A percentile compares a stretch with the other conserved stretches of the same genome.
Evolutionary conservation across 352 stramenopile species (phyloP).

Genomic region (Globisporangium recalcitrans): DNA sequence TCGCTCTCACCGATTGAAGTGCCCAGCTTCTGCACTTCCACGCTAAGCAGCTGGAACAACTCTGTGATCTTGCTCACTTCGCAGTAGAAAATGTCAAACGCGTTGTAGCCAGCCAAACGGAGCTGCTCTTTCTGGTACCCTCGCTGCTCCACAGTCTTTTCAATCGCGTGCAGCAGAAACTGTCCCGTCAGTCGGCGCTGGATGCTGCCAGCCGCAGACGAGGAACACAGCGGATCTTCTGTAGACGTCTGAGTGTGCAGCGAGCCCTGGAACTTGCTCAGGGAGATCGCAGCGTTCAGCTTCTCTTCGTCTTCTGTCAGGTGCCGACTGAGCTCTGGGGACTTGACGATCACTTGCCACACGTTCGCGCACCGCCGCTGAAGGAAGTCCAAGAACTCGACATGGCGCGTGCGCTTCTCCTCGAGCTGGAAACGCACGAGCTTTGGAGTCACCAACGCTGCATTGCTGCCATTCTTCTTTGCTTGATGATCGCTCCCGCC

Average conservation of each 20-base stretch:
- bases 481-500: constrained; percentile 15
- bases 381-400: constrained; percentile 62
- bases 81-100: constrained; percentile 86
- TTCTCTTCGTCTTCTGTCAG: constrained; percentile 73
- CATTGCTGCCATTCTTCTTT: constrained; percentile 2
- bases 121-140: constrained; percentile 80
- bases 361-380: constrained; percentile 50
- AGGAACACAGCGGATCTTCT: not conserved
- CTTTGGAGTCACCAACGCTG: constrained; percentile 58
- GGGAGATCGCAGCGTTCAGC: constrained; percentile 59
- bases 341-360: constrained; percentile 56
- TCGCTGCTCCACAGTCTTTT: constrained; percentile 61
- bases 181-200: constrained; percentile 43
- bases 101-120: constrained; percentile 72
- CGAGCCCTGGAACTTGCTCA: constrained; percentile 74
- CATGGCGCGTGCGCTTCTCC: constrained; percentile 62
- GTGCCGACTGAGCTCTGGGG: constrained; percentile 42
- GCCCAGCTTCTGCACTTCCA: constrained; percentile 48
- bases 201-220: constrained; percentile 13
- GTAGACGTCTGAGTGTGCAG: constrained; percentile 28
- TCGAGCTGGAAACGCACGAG: constrained; percentile 83
- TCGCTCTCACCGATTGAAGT: constrained; percentile 59
- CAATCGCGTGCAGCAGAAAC: constrained; percentile 70
- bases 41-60: constrained; percentile 50
- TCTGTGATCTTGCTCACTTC: constrained; percentile 79